Base-by-base conservation (phyloP, 1,284 basidiomycete species). In the Heterobasidion annosum region DNA sequence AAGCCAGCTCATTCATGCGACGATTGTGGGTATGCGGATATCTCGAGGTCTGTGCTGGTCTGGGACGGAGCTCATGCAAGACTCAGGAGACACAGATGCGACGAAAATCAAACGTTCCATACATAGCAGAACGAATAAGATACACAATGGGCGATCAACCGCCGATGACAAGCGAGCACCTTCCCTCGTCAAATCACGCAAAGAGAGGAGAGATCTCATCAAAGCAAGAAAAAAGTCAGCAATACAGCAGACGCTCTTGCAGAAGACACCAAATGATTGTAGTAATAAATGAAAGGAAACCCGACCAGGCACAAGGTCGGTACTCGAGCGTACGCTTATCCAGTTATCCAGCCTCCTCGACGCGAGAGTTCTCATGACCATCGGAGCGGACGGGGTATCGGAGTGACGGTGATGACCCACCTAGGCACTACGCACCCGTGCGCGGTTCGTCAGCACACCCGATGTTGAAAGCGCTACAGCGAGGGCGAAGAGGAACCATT, bases 401-500 rank as follows among this genome's bases (percentile, higher is more conserved):
- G 13, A 47, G 19, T 47, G 25, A 13, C 46, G 16, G 19, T 19
- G 16, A 47, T 25, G 37, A 40, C 37, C 37, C n/a, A 40, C 37
- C 37, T 40, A 40, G n/a, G 37, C 37, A n/a, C 37, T 40, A n/a
- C 37, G 37, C 37, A 40, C 37, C 37, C 37, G 37, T n/a, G 37
- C 37, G 37, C 37, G 37, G 37, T 12, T 12, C 40, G 60, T 63
- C 57, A 67, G 57, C 46, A 63, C 49, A 16, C 48, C 58, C 40
- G 48, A 13, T 15, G 53, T 55, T 18, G 58, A 56, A 49, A 54
- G 52, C 37, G 58, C 63, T 18, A 61, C 59, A 32, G 59, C 58
- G 37, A 63, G 54, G 13, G 59, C 63, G 48, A 65, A 48, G 43
- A 63, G 52, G 34, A 63, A 43, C 62, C 60, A 60, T 34, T 59